These are phyloP conservation scores for Saccharomycopsis crataegensis DNA, from an alignment of 1,139 yeast species.

Conservation along the genomic window DNA sequence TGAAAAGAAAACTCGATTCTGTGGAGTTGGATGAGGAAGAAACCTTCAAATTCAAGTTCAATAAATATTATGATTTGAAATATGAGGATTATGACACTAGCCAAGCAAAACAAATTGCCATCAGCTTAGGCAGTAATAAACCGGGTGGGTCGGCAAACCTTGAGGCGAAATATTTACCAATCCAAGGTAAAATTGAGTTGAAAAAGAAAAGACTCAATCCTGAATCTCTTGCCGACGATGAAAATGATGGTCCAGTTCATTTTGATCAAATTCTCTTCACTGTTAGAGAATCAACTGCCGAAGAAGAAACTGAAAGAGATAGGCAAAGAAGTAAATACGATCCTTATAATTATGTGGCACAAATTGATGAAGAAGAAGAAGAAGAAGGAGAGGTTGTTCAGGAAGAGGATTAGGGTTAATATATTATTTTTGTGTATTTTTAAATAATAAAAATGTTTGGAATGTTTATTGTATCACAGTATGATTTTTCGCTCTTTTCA, in stretches of 20 bases:
- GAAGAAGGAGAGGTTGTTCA: conserved; percentile 22
- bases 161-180: conserved; percentile 70
- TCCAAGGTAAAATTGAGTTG: conserved; percentile 70
- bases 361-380: conserved; percentile 31
- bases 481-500: no score
- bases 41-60: conserved; percentile 51
- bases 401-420: conserved; percentile 19
- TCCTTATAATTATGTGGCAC: conserved; percentile 64
- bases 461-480: no score
- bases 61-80: conserved; percentile 77
- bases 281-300: conserved; percentile 66
- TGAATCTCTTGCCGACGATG: conserved; percentile 30
- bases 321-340: conserved; percentile 61
- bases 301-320: conserved; percentile 64
- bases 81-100: conserved; percentile 25
- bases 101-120: conserved; percentile 13
- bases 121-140: conserved; percentile 30
- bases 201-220: conserved; percentile 74
- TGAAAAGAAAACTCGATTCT: conserved; percentile 37
- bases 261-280: conserved; percentile 50
- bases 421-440: neutral
- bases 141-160: conserved; percentile 40
- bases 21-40: conserved; percentile 38
- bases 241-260: conserved; percentile 39
- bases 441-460: no score